A percentile compares a stretch with the other conserved stretches of the same genome.
These are phyloP conservation scores for Austroboletus eburneus DNA, from an alignment of 768 basidiomycete species.

Conservation along the genomic window DNA sequence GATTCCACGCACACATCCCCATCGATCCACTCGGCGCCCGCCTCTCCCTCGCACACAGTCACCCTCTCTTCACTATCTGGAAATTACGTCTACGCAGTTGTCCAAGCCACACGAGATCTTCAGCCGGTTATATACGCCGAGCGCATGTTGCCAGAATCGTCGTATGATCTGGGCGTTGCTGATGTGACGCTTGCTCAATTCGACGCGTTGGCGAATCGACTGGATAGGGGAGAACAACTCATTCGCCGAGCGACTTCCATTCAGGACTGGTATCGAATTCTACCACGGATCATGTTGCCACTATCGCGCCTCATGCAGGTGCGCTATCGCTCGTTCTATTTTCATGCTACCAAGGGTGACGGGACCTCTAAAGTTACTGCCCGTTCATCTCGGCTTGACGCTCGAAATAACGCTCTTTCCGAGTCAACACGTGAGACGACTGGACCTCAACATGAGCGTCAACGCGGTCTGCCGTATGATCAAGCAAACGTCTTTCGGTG, in stretches of 20 bases:
- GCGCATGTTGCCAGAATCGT: conserved; percentile 69
- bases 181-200: conserved; percentile 87
- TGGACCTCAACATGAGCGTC: conserved; percentile 77
- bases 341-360: no score
- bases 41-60: conserved; percentile 50
- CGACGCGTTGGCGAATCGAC: conserved; percentile 51
- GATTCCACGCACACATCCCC: conserved; percentile 70
- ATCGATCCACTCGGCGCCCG: conserved; percentile 51
- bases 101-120: conserved; percentile 90
- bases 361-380: conserved; percentile 45
- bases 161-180: conserved; percentile 73
- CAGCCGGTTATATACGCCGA: conserved; percentile 82
- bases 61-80: conserved; percentile 89
- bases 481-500: conserved; percentile 58
- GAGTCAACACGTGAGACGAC: conserved; percentile 43
- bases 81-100: conserved; percentile 78
- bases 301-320: conserved; percentile 74
- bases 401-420: conserved; percentile 73
- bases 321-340: conserved; percentile 33
- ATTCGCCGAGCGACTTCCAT: conserved; percentile 29
- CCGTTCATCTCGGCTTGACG: conserved; percentile 64
- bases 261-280: conserved; percentile 44
- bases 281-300: conserved; percentile 60
- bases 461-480: conserved; percentile 83
- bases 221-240: conserved; percentile 40